Evolutionary conservation across 1,139 yeast species (phyloP).

Genomic region (Pichia inconspicua): DNA sequence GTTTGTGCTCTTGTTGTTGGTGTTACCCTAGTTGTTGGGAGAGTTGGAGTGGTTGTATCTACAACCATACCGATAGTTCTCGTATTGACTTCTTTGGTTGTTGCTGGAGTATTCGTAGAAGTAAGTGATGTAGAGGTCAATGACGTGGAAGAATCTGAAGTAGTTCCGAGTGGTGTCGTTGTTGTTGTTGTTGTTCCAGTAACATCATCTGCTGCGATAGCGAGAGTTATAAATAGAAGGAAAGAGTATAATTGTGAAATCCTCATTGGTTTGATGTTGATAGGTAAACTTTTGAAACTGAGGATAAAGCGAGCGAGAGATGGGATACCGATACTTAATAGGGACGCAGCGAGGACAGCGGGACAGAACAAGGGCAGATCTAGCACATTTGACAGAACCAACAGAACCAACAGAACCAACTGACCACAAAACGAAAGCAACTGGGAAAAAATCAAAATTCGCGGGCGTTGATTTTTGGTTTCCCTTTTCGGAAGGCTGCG

Average conservation of each 20-base stretch:
- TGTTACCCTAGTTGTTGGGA: slow-evolving; percentile 13
- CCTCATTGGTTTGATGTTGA: neutral
- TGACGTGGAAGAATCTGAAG: too few species aligned
- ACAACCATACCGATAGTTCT: neutral
- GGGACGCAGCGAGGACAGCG: too few species aligned
- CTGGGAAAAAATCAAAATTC: neutral
- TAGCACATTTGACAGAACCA: too few species aligned
- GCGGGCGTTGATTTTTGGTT: neutral
- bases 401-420: too few species aligned
- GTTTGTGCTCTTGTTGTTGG: slow-evolving; percentile 21
- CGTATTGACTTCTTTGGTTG: neutral
- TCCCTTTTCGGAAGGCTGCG: neutral
- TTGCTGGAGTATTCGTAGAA: slow-evolving; percentile 6
- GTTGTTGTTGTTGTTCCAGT: neutral
- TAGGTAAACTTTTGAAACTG: too few species aligned
- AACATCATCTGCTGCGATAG: slow-evolving; percentile 6
- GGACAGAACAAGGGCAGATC: too few species aligned
- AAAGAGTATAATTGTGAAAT: neutral
- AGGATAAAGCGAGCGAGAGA: too few species aligned
- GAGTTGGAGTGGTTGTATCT: slow-evolving; percentile 2
- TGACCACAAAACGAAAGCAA: too few species aligned
- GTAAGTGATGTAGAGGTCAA: too few species aligned
- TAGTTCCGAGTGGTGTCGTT: neutral
- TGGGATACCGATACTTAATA: too few species aligned
- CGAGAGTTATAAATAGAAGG: neutral